Conservation (phyloP, 1,284 basidiomycete genomes). For the Ganoderma resinaceum region DNA sequence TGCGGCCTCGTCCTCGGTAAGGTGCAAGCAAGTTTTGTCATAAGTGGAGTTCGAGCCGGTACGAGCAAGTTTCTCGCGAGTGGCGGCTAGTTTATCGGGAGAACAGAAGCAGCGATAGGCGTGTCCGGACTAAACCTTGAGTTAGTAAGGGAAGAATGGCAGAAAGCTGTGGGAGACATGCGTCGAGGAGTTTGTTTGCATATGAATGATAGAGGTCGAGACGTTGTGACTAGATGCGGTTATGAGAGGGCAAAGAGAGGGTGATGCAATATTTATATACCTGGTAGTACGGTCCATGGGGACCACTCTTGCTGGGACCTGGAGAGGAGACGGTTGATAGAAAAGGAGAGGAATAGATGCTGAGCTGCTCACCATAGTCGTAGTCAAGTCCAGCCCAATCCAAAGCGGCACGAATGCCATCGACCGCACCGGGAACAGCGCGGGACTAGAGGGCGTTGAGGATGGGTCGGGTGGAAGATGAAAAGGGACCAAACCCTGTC, state of each 20-base stretch:
- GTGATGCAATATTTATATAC: slow-evolving; percentile 45
- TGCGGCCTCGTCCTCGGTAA: slow-evolving; percentile 86
- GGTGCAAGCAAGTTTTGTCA: slow-evolving; percentile 85
- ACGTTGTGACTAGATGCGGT: slow-evolving; percentile 76
- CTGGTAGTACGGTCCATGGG: slow-evolving; percentile 85
- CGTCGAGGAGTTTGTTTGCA: slow-evolving; percentile 78
- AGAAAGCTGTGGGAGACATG: slow-evolving; percentile 42
- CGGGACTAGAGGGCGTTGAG: slow-evolving; percentile 60
- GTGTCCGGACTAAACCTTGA: slow-evolving; percentile 68
- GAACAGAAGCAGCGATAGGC: slow-evolving; percentile 98
- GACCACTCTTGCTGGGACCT: slow-evolving; percentile 82
- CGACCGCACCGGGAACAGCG: slow-evolving; percentile 84
- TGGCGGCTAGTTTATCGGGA: slow-evolving; percentile 68
- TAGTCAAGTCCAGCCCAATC: slow-evolving; percentile 95
- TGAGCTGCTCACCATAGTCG: slow-evolving; percentile 77
- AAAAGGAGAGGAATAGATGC: neutral
- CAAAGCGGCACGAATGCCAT: slow-evolving; percentile 79
- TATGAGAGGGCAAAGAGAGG: neutral
- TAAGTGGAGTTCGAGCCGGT: slow-evolving; percentile 81
- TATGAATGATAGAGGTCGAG: slow-evolving; percentile 85
- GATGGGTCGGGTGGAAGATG: neutral
- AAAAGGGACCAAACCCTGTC: slow-evolving; percentile 67
- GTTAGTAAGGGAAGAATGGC: neutral
- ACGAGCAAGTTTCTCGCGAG: slow-evolving; percentile 72
- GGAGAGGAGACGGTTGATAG: slow-evolving; percentile 18